Percentiles rank a stretch among this genome's conserved stretches.
phyloP scores from a whole-genome alignment of 495 filamentous ascomycete species.

The Glutinoglossum americanum region DNA sequence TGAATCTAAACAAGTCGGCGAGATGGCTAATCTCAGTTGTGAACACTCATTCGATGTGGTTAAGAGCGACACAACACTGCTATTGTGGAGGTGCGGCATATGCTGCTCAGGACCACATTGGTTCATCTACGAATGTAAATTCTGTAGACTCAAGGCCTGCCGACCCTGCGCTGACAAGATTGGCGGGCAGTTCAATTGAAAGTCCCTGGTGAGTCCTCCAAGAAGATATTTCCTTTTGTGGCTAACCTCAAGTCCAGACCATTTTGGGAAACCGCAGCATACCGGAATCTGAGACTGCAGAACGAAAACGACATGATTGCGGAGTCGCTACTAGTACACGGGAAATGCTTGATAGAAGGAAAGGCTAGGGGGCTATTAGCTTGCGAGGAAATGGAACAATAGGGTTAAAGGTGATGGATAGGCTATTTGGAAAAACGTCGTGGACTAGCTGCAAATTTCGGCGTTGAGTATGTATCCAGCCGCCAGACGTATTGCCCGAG shows the following conservation, averaged over 20 bases:
- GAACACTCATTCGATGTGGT: slow-evolving; percentile 38
- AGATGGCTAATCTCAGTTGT: not conserved
- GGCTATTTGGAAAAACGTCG: too few species aligned
- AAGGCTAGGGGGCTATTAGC: not conserved
- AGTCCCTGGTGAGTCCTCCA: too few species aligned
- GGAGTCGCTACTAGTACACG: not conserved
- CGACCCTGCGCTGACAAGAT: slow-evolving; percentile 31
- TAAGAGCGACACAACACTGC: slow-evolving; percentile 50
- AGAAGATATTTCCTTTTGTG: not conserved
- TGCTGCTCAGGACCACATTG: slow-evolving; percentile 61
- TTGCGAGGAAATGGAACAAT: too few species aligned
- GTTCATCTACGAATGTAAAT: slow-evolving; percentile 59
- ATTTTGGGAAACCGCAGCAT: not conserved
- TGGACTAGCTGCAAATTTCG: too few species aligned
- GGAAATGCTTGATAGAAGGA: not conserved
- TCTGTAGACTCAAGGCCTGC: slow-evolving; percentile 58
- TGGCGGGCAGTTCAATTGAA: too few species aligned
- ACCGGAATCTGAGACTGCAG: not conserved
- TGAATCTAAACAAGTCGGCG: not conserved
- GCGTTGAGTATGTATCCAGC: too few species aligned
- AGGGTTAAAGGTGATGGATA: too few species aligned
- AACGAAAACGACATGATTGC: not conserved
- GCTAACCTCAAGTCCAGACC: not conserved
- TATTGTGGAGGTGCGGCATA: slow-evolving; percentile 56
- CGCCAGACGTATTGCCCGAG: too few species aligned